Evolutionary conservation across 495 filamentous ascomycete species (phyloP).

Genomic region (Aspergillus taichungensis): DNA sequence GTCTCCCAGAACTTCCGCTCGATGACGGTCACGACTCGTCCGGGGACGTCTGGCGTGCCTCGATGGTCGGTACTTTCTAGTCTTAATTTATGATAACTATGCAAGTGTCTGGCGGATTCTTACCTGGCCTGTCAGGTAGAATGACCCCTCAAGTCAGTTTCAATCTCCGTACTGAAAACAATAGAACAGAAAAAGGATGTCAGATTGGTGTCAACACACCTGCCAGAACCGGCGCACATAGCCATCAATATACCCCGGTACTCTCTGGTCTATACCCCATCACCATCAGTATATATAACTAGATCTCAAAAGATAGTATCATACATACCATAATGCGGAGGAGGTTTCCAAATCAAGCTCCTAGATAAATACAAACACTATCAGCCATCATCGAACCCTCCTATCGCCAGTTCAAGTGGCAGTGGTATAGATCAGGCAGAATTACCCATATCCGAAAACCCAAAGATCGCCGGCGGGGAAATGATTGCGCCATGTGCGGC

Average conservation of each 20-base stretch:
- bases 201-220: conserved; percentile 40
- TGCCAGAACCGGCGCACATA: conserved; percentile 99
- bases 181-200: background rate
- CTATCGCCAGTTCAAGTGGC: background rate
- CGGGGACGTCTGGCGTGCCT: conserved; percentile 77
- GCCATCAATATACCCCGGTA: conserved; percentile 86
- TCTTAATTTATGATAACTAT: background rate
- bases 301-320: background rate
- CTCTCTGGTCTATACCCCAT: conserved; percentile 53
- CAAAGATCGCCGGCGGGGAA: conserved; percentile 59
- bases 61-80: conserved; percentile 75
- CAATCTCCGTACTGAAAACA: background rate
- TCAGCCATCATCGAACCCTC: background rate
- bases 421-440: conserved; percentile 7
- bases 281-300: background rate
- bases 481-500: conserved; percentile 35
- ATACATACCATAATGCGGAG: conserved; percentile 79
- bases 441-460: conserved; percentile 88
- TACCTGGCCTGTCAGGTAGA: conserved; percentile 26
- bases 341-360: conserved; percentile 97
- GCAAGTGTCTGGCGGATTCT: background rate
- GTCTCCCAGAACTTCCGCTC: conserved; percentile 71
- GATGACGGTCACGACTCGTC: conserved; percentile 90
- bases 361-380: conserved; percentile 31
- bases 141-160: background rate